phyloP scores from a whole-genome alignment of 345 rosid genomes.

The Euclidium syriacum region DNA sequence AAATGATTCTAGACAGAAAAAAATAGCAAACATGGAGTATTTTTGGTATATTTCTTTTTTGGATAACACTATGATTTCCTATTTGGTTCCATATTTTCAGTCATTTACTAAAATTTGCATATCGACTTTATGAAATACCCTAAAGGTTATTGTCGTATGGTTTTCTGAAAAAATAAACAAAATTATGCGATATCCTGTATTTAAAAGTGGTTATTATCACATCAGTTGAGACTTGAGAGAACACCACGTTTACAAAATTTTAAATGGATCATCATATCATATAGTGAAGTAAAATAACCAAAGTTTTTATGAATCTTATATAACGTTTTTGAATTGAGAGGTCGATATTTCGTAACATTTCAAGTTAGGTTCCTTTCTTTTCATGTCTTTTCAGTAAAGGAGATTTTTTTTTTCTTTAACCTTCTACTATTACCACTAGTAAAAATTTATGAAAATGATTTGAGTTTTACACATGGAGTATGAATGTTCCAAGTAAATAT shows the following conservation, averaged over 20 bases:
- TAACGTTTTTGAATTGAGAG: neutral
- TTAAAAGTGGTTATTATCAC: neutral
- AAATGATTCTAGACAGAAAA: too few species aligned
- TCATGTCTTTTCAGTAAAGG: neutral
- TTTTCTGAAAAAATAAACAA: too few species aligned
- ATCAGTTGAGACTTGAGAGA: constrained; percentile 5
- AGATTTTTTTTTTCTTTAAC: neutral
- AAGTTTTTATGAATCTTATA: neutral
- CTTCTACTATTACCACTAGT: too few species aligned
- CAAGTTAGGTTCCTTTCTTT: neutral
- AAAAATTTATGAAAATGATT: neutral
- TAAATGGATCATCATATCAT: neutral
- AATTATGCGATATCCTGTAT: neutral
- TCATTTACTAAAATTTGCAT: constrained; percentile 14
- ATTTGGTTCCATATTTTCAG: constrained; percentile 15
- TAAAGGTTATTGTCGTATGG: constrained; percentile 13
- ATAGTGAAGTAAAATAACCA: neutral
- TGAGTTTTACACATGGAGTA: neutral
- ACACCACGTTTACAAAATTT: constrained; percentile 7
- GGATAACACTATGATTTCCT: constrained; percentile 6
- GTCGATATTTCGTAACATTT: neutral
- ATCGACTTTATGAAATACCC: constrained; percentile 7
- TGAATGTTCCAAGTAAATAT: neutral
- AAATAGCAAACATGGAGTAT: neutral
- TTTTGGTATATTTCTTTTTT: neutral